These are phyloP conservation scores for Dysphania ambrosioides DNA, from an alignment of 148 eudicot genomes.

Conservation along the genomic window DNA sequence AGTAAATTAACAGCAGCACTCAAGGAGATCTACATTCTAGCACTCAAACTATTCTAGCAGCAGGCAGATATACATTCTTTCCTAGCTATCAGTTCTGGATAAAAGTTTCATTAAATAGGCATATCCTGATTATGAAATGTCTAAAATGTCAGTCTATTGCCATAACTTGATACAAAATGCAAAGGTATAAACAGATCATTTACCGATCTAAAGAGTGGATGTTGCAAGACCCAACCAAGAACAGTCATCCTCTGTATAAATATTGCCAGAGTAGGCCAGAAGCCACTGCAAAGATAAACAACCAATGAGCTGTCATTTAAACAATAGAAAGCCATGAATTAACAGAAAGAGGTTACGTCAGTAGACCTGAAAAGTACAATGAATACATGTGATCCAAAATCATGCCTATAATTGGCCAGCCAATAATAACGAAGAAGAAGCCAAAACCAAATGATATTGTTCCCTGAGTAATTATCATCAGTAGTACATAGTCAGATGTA, in stretches of 20 bases:
- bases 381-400: constrained; percentile 80
- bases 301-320: constrained; percentile 6
- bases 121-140: background rate
- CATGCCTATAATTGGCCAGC: constrained; percentile 97
- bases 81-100: background rate
- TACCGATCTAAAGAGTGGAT: constrained; percentile 87
- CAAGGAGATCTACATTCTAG: no score
- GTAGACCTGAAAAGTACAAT: constrained; percentile 85
- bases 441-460: constrained; percentile 83
- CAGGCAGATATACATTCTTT: background rate
- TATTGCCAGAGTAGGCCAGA: constrained; percentile 90
- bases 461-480: constrained; percentile 47
- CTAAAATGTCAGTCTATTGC: background rate
- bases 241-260: constrained; percentile 87
- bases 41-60: no score
- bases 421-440: constrained; percentile 85
- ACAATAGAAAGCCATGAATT: background rate
- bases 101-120: background rate
- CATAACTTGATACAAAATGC: background rate
- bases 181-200: constrained; percentile 17
- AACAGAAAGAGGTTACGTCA: background rate
- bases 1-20: no score
- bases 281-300: constrained; percentile 61
- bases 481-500: constrained; percentile 10
- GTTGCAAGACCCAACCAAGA: constrained; percentile 90